These are phyloP conservation scores for Fomitopsis pulvina DNA, from an alignment of 768 basidiomycete genomes.

Conservation along the genomic window DNA sequence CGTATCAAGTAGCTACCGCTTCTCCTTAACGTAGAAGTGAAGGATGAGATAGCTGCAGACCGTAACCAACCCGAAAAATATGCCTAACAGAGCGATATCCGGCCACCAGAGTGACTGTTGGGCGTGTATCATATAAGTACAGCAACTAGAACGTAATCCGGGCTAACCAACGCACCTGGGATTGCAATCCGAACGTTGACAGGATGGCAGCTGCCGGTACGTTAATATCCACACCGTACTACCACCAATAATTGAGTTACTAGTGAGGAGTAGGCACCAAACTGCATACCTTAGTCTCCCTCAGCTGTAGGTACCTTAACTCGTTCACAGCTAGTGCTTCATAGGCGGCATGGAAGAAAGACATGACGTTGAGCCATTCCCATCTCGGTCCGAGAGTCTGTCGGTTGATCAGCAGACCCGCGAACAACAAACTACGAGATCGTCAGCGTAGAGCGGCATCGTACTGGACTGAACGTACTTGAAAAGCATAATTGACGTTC, in stretches of 20 bases:
- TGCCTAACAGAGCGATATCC: slow-evolving; percentile 77
- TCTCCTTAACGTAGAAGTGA: slow-evolving; percentile 88
- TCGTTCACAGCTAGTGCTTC: slow-evolving; percentile 99
- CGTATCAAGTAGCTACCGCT: slow-evolving; percentile 33
- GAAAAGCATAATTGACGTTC: slow-evolving; percentile 95
- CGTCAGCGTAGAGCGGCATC: not conserved
- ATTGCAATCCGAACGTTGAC: slow-evolving; percentile 86
- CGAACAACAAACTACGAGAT: slow-evolving; percentile 74
- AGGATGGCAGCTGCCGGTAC: slow-evolving; percentile 94
- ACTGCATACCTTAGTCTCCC: slow-evolving; percentile 72
- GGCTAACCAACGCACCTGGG: slow-evolving; percentile 48
- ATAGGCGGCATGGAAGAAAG: slow-evolving; percentile 98
- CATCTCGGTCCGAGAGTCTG: slow-evolving; percentile 69
- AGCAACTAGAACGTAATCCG: not conserved
- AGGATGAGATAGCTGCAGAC: slow-evolving; percentile 70
- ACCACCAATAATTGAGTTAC: slow-evolving; percentile 6
- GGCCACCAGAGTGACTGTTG: slow-evolving; percentile 95
- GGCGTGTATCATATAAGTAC: slow-evolving; percentile 11
- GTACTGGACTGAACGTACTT: slow-evolving; percentile 56
- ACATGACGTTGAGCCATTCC: slow-evolving; percentile 84
- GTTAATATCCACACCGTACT: slow-evolving; percentile 97
- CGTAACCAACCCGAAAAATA: slow-evolving; percentile 82
- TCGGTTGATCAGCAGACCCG: slow-evolving; percentile 91
- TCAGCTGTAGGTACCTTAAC: slow-evolving; percentile 85
- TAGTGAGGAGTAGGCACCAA: not conserved